phyloP scores from a whole-genome alignment of 176 grass and related monocot species.

The Musa schizocarpa region DNA sequence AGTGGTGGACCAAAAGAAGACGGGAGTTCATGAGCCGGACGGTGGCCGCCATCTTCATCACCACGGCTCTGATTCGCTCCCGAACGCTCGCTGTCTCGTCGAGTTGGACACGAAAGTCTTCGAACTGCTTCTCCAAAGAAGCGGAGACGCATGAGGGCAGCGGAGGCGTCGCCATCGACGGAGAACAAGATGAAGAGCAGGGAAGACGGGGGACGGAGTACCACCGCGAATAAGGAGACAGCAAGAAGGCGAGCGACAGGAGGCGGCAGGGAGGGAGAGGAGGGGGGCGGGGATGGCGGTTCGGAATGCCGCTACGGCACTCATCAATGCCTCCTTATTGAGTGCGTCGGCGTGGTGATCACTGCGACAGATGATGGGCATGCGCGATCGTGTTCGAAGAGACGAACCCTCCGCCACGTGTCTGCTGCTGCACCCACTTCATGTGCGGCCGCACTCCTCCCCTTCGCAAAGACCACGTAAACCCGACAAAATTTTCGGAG shows the following conservation, averaged over 20 bases:
- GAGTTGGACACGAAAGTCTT: constrained; percentile 61
- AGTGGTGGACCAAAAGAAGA: constrained; percentile 78
- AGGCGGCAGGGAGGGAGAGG: background rate
- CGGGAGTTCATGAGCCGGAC: constrained; percentile 49
- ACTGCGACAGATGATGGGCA: too few relatives aligned
- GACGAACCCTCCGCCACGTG: too few relatives aligned
- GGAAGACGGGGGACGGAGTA: constrained; percentile 9
- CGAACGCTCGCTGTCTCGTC: constrained; percentile 52
- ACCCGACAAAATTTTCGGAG: too few relatives aligned
- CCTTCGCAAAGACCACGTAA: too few relatives aligned
- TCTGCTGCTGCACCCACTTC: too few relatives aligned
- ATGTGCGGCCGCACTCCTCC: too few relatives aligned
- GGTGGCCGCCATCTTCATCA: constrained; percentile 53
- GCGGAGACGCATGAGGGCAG: constrained; percentile 13
- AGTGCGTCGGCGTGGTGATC: too few relatives aligned
- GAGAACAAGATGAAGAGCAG: constrained; percentile 18
- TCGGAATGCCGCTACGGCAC: constrained; percentile 23
- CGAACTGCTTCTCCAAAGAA: constrained; percentile 79
- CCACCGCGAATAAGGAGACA: background rate
- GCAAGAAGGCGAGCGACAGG: background rate
- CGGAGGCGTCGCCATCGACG: background rate
- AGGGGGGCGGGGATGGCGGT: constrained; percentile 25
- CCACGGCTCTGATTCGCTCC: constrained; percentile 49
- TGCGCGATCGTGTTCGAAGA: too few relatives aligned
- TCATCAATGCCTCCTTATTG: constrained; percentile 19